Evolutionary conservation across 2,329 filamentous ascomycete species (phyloP), one percentile per base, ranked within the genome.

Genomic region (Scedosporium minutisporum): DNA sequence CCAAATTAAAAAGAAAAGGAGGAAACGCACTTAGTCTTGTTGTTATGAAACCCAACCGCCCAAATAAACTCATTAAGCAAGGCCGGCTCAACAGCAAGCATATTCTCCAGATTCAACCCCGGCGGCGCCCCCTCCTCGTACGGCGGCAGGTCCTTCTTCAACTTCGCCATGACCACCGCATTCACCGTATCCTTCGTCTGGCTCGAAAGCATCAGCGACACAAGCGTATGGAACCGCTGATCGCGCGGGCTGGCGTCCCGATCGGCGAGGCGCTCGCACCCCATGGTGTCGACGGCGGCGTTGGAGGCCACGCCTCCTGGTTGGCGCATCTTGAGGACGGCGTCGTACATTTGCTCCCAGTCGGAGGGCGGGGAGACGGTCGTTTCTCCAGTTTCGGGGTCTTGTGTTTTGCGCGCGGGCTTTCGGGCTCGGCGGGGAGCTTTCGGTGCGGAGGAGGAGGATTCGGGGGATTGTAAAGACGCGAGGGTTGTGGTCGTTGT

Each of bases 271-370:
- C 84, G 83, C 74, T 92, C 92, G 75, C 95, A 99, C 10, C 95
- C 95, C 93, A 97, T 97, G 0, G 93, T 97, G 73, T 99, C 95
- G 10, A 99, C 95, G 0, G 93, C 90, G 0, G 95, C 95, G 82
- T 89, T 75, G 78, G 83, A 71, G 71, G 89, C 76, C 76, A 75
- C 70, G 6, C 81, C 81, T 3, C 80, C 81, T 0, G 76, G 72
- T 4, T 75, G 73, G 2, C 86, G 87, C 92, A 97, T 97, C 69
- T 84, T 82, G 69, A 88, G 87, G 55, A 96, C 89, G 0, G 85
- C 77, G 41, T 81, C 76, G 75, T 97, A 99, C 63, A 96, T 86
- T 63, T 87, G 83, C 65, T 91, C 86, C 95, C 95, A 97, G 71
- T 92, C 86, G 0, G 86, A 80, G 0, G 93, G 92, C 1, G 91